Evolutionary conservation across 768 basidiomycete genomes (phyloP), one percentile per base, ranked within the genome.

Genomic region (Suillus luteus): DNA sequence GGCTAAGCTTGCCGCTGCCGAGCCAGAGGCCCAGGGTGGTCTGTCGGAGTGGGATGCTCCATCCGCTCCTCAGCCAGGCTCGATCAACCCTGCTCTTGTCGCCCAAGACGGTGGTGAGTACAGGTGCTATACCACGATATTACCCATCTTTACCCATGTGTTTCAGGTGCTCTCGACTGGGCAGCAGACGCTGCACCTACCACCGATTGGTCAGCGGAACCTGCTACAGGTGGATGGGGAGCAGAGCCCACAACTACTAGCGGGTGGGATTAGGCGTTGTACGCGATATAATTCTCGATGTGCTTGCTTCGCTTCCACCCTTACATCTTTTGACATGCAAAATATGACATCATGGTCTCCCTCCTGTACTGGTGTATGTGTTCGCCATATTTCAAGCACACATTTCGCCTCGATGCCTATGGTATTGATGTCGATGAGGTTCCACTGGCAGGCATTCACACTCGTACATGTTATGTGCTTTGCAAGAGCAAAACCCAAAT

Each of bases 151-250:
- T 57, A 17, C 64, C 12, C 33, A 58, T 64, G 15, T 38, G 43
- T 67, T 65, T 4, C 67, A 87, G 88, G 83, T 74, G 87, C 84
- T 66, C 87, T 96, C 72, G 93, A 95, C 81, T 95, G 93, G 93
- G 78, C 87, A 66, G 90, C 90, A 17, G 91, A 93, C 41, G 17
- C 57, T 59, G 77, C 83, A 64, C 77, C 80, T 57, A 75, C 83
- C 35, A 80, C 84, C 58, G 95, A 96, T 82, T 97, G 95, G 95
- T 80, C 93, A 70, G 93, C 94, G 65, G 95, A 95, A 75, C 88
- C 93, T 52, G 73, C 83, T 62, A 57, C 70, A 52, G 57, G 72
- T 41, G 70, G 71, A 52, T 82, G 81, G 81, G 81, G 74, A 46
- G 72, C 67, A 17, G 76, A 78, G 2, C 66, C 67, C 12, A 14